Base-by-base conservation (phyloP, 257 asterid species). In the Nicotiana knightiana region DNA sequence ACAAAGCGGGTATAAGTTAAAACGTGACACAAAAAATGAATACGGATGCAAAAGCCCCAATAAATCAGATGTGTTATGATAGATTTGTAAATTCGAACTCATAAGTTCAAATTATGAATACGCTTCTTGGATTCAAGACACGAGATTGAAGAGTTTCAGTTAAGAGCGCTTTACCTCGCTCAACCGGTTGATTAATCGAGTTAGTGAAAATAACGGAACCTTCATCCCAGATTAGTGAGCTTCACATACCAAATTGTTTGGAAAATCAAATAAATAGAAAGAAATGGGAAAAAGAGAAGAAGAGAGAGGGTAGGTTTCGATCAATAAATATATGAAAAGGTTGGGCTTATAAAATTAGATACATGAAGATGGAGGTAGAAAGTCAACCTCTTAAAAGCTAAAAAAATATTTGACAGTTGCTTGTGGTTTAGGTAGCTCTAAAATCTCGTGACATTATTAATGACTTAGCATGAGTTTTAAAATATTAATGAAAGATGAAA, bases 391-490 rank as follows among this genome's bases (percentile, higher is more conserved):
- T 43, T 26, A 24, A 37, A 59, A 75, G 26, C 43, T 9, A 39
- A 86, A 63, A 55, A 35, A 9, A 55, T 18, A 77, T 80, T 79
- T 77, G 87, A 85, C 87, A 84, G 85, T 87, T 79, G 85, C 87
- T 87, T 85, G 90, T 91, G 96, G 96, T 88, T 93, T 90, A 83
- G 93, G 91, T 90, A 81, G 62, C 85, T 88, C 87, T 90, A 82
- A 88, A 89, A 82, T 87, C 90, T 90, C 91, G 91, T 89, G 92
- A 90, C 82, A 32, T 80, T 24, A 75, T 84, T 79, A 81, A 68
- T 76, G 71, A 33, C 30, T 37, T 39, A 79, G 67, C 87, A 21
- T 84, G 85, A n/a, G 77, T 83, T 75, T 77, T 85, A 84, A 51
- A 55, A 15, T 18, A 63, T 57, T 85, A 67, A 26, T 26, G 17